These are phyloP conservation scores for Solanum phureja DNA, from an alignment of 257 asterid species.

Conservation along the genomic window DNA sequence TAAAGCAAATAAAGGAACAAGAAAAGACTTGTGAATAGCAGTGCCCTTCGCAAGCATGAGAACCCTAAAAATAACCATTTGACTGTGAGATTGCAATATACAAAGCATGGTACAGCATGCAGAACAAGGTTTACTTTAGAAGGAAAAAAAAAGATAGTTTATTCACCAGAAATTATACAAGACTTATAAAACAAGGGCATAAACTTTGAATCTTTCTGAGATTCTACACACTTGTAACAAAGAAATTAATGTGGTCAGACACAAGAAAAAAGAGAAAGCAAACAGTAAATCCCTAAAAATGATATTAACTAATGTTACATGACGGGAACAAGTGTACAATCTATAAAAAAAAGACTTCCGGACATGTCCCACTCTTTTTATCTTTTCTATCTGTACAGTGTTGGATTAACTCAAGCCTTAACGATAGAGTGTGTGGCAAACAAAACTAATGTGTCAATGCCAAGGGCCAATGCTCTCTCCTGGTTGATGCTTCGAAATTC, in stretches of 20 bases:
- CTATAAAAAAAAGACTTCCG: not conserved
- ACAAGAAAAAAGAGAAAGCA: not conserved
- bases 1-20: constrained; percentile 71
- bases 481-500: not conserved
- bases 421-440: not conserved
- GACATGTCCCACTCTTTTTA: not conserved
- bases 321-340: not conserved
- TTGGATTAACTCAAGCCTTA: not conserved
- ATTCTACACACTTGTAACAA: not conserved
- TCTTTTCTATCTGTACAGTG: not conserved
- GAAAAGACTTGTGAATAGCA: constrained; percentile 74
- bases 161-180: not conserved
- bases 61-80: constrained; percentile 7
- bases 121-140: not conserved
- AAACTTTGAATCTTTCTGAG: not conserved
- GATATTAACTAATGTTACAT: not conserved
- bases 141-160: not conserved
- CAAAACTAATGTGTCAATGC: not conserved
- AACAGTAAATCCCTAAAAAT: not conserved
- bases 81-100: not conserved
- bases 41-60: constrained; percentile 79
- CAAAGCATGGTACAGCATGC: not conserved
- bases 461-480: not conserved
- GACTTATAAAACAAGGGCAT: not conserved
- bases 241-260: not conserved